A percentile compares a stretch with the other conserved stretches of the same genome.
phyloP scores from a whole-genome alignment of 2,329 filamentous ascomycete species.

The Fusarium musae region DNA sequence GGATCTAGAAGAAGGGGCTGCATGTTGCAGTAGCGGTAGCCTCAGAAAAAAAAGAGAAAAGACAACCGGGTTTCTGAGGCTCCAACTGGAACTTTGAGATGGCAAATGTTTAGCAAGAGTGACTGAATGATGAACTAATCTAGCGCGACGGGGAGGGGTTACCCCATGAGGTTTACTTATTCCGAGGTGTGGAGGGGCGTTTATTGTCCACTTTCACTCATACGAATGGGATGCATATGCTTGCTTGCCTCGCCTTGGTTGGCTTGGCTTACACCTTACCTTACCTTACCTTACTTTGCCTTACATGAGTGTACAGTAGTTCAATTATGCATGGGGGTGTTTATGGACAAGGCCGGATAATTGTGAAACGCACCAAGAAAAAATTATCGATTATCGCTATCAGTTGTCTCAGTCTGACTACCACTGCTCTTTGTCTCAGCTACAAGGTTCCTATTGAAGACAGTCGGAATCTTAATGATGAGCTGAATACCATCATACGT shows the following conservation, averaged over 20 bases:
- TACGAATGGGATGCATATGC: conserved; percentile 20
- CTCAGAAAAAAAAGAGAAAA: background rate
- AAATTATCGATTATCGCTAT: conserved; percentile 33
- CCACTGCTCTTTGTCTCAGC: conserved; percentile 20
- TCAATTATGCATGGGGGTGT: conserved; percentile 23
- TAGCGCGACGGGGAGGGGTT: conserved; percentile 41
- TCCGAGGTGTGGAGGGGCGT: conserved; percentile 27
- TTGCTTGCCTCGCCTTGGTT: conserved; percentile 13
- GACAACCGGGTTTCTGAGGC: conserved; percentile 6
- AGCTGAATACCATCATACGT: conserved; percentile 68
- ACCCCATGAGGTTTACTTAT: conserved; percentile 37
- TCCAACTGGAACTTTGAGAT: background rate
- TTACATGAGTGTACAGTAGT: conserved; percentile 2
- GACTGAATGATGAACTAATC: conserved; percentile 15
- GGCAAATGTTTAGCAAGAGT: background rate
- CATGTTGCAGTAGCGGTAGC: conserved; percentile 9
- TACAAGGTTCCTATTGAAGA: conserved; percentile 55
- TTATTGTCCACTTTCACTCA: conserved; percentile 15
- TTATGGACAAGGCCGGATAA: conserved; percentile 8
- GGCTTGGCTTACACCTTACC: conserved; percentile 5
- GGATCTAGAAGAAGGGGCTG: conserved; percentile 17
- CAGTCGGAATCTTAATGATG: conserved; percentile 67
- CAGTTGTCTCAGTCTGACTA: conserved; percentile 13
- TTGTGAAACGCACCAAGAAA: conserved; percentile 34
- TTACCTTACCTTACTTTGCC: background rate